These are phyloP conservation scores for Maudiozyma humilis DNA, from an alignment of 1,139 yeast species.

Conservation along the genomic window DNA sequence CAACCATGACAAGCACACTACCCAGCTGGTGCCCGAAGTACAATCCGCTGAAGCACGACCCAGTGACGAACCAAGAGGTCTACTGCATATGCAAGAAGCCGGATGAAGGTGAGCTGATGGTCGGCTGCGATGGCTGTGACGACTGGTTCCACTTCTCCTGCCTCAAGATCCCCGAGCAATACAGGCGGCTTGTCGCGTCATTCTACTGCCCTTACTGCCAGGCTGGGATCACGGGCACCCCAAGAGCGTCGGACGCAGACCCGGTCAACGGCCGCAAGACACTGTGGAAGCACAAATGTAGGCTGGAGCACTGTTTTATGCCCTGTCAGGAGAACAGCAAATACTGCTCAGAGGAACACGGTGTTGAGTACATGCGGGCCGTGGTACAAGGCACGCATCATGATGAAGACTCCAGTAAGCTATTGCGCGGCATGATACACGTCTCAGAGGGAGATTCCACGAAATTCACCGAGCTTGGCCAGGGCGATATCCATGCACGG, in stretches of 20 bases:
- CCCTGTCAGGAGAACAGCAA: conserved; percentile 53
- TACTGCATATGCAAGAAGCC: conserved; percentile 75
- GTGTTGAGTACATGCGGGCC: conserved; percentile 44
- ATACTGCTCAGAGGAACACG: conserved; percentile 73
- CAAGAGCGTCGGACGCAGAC: conserved; percentile 2
- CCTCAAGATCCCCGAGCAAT: conserved; percentile 49
- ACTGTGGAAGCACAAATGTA: conserved; percentile 70
- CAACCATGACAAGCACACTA: no score
- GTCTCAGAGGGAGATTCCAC: conserved; percentile 22
- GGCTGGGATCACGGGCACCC: conserved; percentile 38
- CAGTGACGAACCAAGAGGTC: conserved; percentile 46
- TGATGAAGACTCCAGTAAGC: conserved; percentile 9
- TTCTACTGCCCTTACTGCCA: conserved; percentile 74
- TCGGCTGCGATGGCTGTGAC: conserved; percentile 90
- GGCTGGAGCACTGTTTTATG: conserved; percentile 49
- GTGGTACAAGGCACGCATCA: conserved; percentile 19
- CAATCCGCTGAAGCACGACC: conserved; percentile 19
- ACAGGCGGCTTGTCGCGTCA: conserved; percentile 50
- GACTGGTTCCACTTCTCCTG: conserved; percentile 91
- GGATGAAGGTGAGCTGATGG: conserved; percentile 78
- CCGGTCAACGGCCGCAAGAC: conserved; percentile 33
- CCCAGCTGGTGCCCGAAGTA: conserved; percentile 31
- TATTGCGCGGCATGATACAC: conserved; percentile 13
- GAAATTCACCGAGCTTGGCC: conserved; percentile 22
- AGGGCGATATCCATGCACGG: conserved; percentile 14